phyloP scores from a whole-genome alignment of 78 protist genomes.

The Dictyostelium brefeldianum region DNA sequence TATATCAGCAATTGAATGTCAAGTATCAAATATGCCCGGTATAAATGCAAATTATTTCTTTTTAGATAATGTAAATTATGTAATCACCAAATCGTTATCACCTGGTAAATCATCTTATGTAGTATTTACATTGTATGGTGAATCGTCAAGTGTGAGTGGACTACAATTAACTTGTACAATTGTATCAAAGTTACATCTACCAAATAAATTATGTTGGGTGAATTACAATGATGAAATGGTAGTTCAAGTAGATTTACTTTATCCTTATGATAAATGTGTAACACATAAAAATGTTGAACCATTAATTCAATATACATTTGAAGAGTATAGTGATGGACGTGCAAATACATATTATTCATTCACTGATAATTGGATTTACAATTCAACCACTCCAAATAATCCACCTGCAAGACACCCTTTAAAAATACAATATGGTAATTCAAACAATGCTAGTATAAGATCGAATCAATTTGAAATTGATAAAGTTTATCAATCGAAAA shows the following conservation, averaged over 20 bases:
- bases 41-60: neutral
- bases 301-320: neutral
- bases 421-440: neutral
- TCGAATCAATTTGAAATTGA: neutral
- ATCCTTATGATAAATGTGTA: slow-evolving; percentile 21
- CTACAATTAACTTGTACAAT: neutral
- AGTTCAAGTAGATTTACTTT: neutral
- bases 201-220: neutral
- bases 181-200: neutral
- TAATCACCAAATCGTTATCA: neutral
- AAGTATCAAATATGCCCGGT: neutral
- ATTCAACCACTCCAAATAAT: neutral
- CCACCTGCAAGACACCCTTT: neutral
- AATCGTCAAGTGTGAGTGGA: neutral
- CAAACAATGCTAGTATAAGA: neutral
- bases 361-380: neutral
- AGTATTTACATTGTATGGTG: neutral
- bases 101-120: neutral
- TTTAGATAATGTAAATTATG: neutral
- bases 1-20: neutral
- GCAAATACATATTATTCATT: neutral
- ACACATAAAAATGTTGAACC: neutral
- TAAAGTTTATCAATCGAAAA: neutral
- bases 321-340: neutral
- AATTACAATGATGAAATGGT: neutral